Percentiles rank a stretch among this genome's conserved stretches.
Conservation (phyloP, 2,329 filamentous ascomycete species). For the Fusarium goolgardi region DNA sequence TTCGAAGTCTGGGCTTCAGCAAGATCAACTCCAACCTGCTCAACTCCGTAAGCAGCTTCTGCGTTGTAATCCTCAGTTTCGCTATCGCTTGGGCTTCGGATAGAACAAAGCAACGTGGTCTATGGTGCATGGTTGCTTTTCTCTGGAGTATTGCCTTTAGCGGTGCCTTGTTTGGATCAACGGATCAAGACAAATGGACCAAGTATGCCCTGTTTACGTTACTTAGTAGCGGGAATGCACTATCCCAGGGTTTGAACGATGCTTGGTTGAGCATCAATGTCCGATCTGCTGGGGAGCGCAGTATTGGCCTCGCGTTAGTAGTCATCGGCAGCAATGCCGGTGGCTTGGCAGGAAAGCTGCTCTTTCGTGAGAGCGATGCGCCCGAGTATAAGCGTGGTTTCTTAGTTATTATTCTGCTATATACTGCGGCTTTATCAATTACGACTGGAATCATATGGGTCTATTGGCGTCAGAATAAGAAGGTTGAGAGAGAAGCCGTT, state of each 20-base stretch:
- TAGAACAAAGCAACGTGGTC: slow-evolving; percentile 34
- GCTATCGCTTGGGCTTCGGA: slow-evolving; percentile 36
- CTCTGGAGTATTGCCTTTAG: slow-evolving; percentile 42
- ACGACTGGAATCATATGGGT: slow-evolving; percentile 36
- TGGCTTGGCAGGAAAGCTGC: slow-evolving; percentile 40
- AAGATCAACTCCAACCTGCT: slow-evolving; percentile 42
- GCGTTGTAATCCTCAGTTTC: slow-evolving; percentile 35
- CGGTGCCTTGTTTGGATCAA: slow-evolving; percentile 22
- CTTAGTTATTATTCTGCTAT: slow-evolving; percentile 35
- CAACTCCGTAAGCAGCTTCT: slow-evolving; percentile 38
- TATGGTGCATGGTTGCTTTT: slow-evolving; percentile 37
- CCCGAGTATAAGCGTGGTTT: slow-evolving; percentile 37
- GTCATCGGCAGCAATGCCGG: slow-evolving; percentile 46
- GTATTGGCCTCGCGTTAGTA: slow-evolving; percentile 40
- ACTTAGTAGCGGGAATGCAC: slow-evolving; percentile 37
- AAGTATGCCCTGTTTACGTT: slow-evolving; percentile 37
- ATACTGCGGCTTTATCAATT: slow-evolving; percentile 31
- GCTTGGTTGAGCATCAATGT: slow-evolving; percentile 45
- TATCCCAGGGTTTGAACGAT: slow-evolving; percentile 41
- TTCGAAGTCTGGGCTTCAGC: slow-evolving; percentile 40
- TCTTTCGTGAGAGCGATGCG: slow-evolving; percentile 39
- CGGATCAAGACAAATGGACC: slow-evolving; percentile 27
- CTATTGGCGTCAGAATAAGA: slow-evolving; percentile 43
- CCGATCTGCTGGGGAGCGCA: slow-evolving; percentile 22
- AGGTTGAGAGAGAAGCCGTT: neutral